Evolutionary conservation across 495 filamentous ascomycete genomes (phyloP), one percentile per base, ranked within the genome.

Genomic region (Parathielavia appendiculata): DNA sequence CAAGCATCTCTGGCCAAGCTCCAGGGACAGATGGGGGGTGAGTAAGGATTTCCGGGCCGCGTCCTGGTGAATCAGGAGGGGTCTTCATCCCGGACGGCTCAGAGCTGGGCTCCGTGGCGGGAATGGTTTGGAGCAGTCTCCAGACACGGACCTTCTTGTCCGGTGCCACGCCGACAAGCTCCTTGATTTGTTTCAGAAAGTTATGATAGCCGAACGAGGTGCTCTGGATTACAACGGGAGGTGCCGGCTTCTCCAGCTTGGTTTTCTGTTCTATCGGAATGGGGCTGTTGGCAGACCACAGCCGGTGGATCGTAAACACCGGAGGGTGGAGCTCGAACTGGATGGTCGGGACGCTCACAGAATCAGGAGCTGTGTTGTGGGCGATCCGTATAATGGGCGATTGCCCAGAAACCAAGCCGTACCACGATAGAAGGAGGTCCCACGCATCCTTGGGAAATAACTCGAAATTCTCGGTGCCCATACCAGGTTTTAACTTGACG

Each of bases 281-380:
- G n/a, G 70, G 69, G 54, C 75, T 82, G 10, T 71, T 79, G n/a
- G 75, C 69, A 19, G 78, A 76, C 62, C 82, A 80, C 11, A 97
- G 75, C 60, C 91, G 91, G 62, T 95, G 82, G 44, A 98, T 81
- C 1, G 86, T 91, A 72, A 96, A 89, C 20, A 96, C 80, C 1
- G 89, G 91, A 19, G 92, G 95, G 63, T 91, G 81, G 35, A 88
- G 76, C 69, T 98, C 93, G 63, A 87, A 92, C 65, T 88, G 80
- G 10, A 96, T 68, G 54, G 96, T 91, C 23, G 81, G 70, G n/a
- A 69, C 40, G 9, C 73, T 72, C 2, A 71, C 74, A 16, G 79
- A 77, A 41, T 81, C 74, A 2, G 80, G 77, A 41, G 78, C 80
- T 32, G 84, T 90, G 69, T 96, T 87, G 72, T 91, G 87, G 17